Evolutionary conservation across 2,329 filamentous ascomycete species (phyloP).

Genomic region (Chrysosporium queenslandicum): DNA sequence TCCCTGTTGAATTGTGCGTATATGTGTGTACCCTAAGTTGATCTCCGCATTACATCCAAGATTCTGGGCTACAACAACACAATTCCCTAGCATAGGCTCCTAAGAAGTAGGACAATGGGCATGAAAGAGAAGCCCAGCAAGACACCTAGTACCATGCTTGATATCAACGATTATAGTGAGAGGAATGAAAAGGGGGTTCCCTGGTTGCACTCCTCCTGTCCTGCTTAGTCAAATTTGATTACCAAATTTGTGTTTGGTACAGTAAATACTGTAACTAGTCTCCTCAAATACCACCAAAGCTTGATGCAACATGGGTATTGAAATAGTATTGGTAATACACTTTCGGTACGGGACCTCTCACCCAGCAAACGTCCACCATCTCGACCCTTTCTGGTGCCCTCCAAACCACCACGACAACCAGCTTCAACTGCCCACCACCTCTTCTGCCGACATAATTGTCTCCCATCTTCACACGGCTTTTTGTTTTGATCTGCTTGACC

Average conservation of each 20-base stretch:
- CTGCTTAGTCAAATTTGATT: not conserved
- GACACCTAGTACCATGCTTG: too few species aligned
- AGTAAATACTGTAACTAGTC: not conserved
- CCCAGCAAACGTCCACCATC: not conserved
- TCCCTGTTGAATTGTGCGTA: too few species aligned
- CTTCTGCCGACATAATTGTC: not conserved
- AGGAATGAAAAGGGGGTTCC: not conserved
- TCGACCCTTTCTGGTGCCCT: not conserved
- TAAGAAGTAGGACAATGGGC: too few species aligned
- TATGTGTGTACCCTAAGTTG: too few species aligned
- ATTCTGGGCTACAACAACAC: too few species aligned
- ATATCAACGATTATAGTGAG: too few species aligned
- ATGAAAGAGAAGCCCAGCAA: too few species aligned
- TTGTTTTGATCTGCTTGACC: not conserved
- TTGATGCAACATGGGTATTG: too few species aligned
- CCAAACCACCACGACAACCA: constrained; percentile 2
- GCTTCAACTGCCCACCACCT: constrained; percentile 1
- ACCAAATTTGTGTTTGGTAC: constrained; percentile 9
- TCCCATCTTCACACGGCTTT: not conserved
- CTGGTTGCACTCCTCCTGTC: not conserved
- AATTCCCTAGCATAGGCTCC: too few species aligned
- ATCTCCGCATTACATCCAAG: too few species aligned
- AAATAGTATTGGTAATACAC: not conserved
- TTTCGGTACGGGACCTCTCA: not conserved
- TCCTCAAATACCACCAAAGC: not conserved